Conservation (phyloP, 768 basidiomycete genomes). For the Rhodotorula kratochvilovae region DNA sequence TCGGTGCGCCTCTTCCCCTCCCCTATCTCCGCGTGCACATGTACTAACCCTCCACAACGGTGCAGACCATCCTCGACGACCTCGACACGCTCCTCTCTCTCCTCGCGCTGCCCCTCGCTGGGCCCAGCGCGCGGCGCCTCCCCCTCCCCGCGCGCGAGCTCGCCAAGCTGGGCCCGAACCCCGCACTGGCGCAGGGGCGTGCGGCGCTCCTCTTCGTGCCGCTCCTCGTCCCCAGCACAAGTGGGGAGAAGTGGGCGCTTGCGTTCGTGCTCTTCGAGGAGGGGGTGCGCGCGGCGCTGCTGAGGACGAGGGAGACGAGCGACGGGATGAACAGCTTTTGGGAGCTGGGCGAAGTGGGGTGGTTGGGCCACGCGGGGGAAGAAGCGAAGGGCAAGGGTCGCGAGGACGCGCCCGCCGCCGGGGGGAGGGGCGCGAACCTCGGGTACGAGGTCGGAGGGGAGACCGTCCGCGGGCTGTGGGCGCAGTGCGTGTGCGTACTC, state of each 20-base stretch:
- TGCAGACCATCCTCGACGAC: slow-evolving; percentile 36
- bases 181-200: slow-evolving; percentile 53
- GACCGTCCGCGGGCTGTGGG: slow-evolving; percentile 56
- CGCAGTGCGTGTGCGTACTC: slow-evolving; percentile 51
- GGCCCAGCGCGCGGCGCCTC: not conserved
- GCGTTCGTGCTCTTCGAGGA: slow-evolving; percentile 73
- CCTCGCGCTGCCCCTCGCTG: slow-evolving; percentile 13
- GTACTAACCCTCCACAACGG: too few species aligned
- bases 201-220: slow-evolving; percentile 53
- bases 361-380: slow-evolving; percentile 22
- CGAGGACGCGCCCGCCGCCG: too few species aligned
- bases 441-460: slow-evolving; percentile 65
- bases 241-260: slow-evolving; percentile 75
- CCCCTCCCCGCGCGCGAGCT: slow-evolving; percentile 54
- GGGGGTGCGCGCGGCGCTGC: slow-evolving; percentile 74
- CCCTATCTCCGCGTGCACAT: not conserved
- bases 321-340: slow-evolving; percentile 28
- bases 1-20: not conserved
- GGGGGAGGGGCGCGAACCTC: slow-evolving; percentile 5
- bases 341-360: slow-evolving; percentile 41
- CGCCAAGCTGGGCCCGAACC: slow-evolving; percentile 60
- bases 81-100: slow-evolving; percentile 19
- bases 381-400: slow-evolving; percentile 2
- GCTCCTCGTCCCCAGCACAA: not conserved
- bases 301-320: slow-evolving; percentile 51